Evolutionary conservation across 306 rosid genomes (phyloP), one percentile per base, ranked within the genome.

Genomic region (Clitoria ternatea): DNA sequence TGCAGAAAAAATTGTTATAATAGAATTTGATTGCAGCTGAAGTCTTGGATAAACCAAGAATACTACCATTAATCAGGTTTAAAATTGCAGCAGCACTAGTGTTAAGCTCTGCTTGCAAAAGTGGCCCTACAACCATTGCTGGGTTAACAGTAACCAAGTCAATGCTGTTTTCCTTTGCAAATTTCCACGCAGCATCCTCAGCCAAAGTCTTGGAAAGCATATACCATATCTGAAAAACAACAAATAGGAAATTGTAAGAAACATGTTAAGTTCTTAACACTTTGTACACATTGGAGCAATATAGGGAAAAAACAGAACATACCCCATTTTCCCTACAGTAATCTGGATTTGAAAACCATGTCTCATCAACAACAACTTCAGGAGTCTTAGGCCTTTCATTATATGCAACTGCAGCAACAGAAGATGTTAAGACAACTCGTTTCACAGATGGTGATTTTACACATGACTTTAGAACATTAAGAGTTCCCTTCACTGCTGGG

Each of bases 141-240:
- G 94, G 94, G 74, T 84, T 84, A 27, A 90, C 77, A 29, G 70
- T 18, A 69, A 90, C 87, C 85, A 87, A 53, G 79, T 90, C 94
- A 60, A 90, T 75, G 61, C 68, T 82, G 64, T 87, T 87, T 77
- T 90, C 87, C 47, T 77, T 84, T 12, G 66, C 79, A 75, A 87
- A 85, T 67, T 87, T 82, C 90, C 91, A 82, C 37, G 88, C 96
- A 69, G 85, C 80, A 8, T 87, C 91, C 80, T 90, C 94, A 1
- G 94, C 94, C 82, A 80, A 74, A 48, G 93, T 87, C 82, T 87
- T 90, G 18, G 94, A 80, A 69, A 85, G 80, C 37, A 29, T 22
- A 42, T 87, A 87, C 91, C 91, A 87, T 3, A 48, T 5, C 96
- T 90, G 80, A 47, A 67, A 63, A 19, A 8, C n/a, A n/a, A 42